Evolutionary conservation across 495 filamentous ascomycete species (phyloP).

Genomic region (Penicillium cataractarum): DNA sequence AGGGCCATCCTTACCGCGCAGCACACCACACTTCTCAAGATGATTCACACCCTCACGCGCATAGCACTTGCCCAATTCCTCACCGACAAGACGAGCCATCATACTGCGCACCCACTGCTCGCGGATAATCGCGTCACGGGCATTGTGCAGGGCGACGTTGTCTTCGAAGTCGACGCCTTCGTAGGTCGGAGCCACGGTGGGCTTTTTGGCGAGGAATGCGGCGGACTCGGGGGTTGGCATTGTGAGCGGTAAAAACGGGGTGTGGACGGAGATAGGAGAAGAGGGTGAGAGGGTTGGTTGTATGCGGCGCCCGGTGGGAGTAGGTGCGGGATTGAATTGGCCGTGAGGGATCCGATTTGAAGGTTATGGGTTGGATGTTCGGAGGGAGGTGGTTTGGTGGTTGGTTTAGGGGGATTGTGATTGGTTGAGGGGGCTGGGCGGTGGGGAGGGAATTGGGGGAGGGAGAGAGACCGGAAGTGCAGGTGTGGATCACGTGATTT

Average conservation of each 20-base stretch:
- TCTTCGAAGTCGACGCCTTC: slow-evolving; percentile 97
- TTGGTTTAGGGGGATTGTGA: slow-evolving; percentile 27
- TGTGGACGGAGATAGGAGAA: neutral
- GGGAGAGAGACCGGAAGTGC: neutral
- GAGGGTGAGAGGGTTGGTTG: neutral
- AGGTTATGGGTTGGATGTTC: slow-evolving; percentile 22
- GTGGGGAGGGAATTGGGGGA: slow-evolving; percentile 8
- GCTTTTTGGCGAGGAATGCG: slow-evolving; percentile 92
- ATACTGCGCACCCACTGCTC: slow-evolving; percentile 98
- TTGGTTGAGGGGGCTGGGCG: slow-evolving; percentile 26
- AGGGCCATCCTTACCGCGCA: slow-evolving; percentile 69
- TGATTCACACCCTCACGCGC: slow-evolving; percentile 93
- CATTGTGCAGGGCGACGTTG: slow-evolving; percentile 83
- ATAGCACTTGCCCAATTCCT: slow-evolving; percentile 97
- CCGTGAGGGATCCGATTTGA: slow-evolving; percentile 8
- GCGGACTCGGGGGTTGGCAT: slow-evolving; percentile 94
- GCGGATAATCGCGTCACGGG: slow-evolving; percentile 89
- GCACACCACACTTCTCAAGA: slow-evolving; percentile 89
- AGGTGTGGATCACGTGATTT: slow-evolving; percentile 11
- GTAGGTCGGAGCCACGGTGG: slow-evolving; percentile 89
- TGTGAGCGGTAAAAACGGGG: slow-evolving; percentile 20
- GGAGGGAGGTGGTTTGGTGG: slow-evolving; percentile 23
- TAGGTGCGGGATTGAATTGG: slow-evolving; percentile 3
- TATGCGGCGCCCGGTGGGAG: slow-evolving; percentile 4
- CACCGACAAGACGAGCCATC: slow-evolving; percentile 92